A percentile compares a stretch with the other conserved stretches of the same genome.
Conservation (phyloP, 192 early-diverging fungal genomes). For the Pilaira anomala region DNA sequence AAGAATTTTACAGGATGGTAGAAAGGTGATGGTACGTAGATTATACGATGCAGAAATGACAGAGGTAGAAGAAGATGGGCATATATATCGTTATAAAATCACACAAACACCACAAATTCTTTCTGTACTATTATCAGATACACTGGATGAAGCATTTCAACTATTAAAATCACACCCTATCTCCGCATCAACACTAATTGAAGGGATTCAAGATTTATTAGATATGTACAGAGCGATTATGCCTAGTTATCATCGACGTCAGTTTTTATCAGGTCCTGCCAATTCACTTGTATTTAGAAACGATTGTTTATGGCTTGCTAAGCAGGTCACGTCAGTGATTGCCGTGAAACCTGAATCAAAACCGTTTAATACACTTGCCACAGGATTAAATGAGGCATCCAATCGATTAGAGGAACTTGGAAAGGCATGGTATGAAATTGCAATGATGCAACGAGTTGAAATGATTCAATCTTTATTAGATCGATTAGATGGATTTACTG, state of each 20-base stretch:
- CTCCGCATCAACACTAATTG: constrained; percentile 36
- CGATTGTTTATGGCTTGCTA: constrained; percentile 64
- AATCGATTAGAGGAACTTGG: constrained; percentile 20
- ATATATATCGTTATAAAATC: constrained; percentile 18
- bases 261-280: constrained; percentile 52
- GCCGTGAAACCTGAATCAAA: background rate
- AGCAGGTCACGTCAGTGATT: constrained; percentile 40
- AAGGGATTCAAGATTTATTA: constrained; percentile 43
- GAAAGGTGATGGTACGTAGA: constrained; percentile 45
- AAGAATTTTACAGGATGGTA: constrained; percentile 39
- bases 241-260: constrained; percentile 57
- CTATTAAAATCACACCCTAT: constrained; percentile 21
- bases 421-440: constrained; percentile 24
- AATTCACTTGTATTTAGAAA: constrained; percentile 63
- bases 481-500: constrained; percentile 20
- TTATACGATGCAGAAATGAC: constrained; percentile 40
- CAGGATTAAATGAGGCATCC: background rate
- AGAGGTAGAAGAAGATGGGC: constrained; percentile 28
- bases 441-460: constrained; percentile 15
- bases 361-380: constrained; percentile 9
- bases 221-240: constrained; percentile 63
- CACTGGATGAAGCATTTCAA: constrained; percentile 18
- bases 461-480: constrained; percentile 2
- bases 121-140: constrained; percentile 14
- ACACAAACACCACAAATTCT: constrained; percentile 35